Conservation (phyloP, 345 rosid genomes). For the Bruguiera parviflora region DNA sequence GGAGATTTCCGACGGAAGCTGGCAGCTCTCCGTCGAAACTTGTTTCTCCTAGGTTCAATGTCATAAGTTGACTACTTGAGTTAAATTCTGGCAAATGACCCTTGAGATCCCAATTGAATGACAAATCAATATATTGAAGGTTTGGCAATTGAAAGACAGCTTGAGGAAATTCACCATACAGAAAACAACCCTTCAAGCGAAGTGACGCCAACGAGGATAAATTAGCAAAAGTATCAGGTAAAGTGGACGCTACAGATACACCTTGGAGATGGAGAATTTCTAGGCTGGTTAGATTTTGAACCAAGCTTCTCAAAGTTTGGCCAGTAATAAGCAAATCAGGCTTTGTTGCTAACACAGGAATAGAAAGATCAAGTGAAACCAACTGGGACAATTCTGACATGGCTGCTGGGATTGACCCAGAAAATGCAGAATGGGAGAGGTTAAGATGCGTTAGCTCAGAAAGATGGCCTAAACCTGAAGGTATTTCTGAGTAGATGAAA, state of each 20-base stretch:
- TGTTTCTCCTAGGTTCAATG: neutral
- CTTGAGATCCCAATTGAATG: neutral
- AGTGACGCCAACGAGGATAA: neutral
- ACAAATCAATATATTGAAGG: neutral
- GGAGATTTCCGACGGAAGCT: neutral
- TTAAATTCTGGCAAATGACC: neutral
- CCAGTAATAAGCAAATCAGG: neutral
- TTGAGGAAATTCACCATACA: neutral
- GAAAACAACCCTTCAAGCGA: neutral
- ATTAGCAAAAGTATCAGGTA: neutral
- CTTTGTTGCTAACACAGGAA: too few species aligned
- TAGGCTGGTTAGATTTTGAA: neutral
- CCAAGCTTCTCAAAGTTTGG: neutral
- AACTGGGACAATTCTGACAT: neutral
- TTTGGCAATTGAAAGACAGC: neutral
- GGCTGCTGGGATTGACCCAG: neutral
- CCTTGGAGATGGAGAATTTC: neutral
- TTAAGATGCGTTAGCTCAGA: neutral
- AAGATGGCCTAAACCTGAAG: neutral
- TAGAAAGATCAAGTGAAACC: neutral
- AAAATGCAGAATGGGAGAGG: neutral
- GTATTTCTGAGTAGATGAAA: neutral
- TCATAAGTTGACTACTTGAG: neutral
- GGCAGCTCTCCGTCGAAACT: neutral
- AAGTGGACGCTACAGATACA: neutral